Conservation (phyloP, 139 green algal genomes). For the Zygnema cylindricum region DNA sequence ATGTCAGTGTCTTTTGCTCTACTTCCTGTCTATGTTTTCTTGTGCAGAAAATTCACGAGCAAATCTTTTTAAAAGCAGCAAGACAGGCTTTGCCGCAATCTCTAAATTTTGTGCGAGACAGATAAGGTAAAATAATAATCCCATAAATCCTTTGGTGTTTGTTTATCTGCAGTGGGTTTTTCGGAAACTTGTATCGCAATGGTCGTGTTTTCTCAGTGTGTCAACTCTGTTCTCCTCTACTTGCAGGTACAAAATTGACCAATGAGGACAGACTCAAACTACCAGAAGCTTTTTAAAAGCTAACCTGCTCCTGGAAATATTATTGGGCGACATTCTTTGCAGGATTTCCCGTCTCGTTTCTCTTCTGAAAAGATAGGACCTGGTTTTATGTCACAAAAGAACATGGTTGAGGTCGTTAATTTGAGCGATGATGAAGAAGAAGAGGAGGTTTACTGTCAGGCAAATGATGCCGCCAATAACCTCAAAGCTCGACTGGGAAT, state of each 20-base stretch:
- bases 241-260: neutral
- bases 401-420: neutral
- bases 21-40: neutral
- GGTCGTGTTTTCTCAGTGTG: too few species aligned
- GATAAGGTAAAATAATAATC: too few species aligned
- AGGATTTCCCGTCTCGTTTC: neutral
- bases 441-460: neutral
- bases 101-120: too few species aligned
- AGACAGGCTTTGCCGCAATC: neutral
- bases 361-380: neutral
- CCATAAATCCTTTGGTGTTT: too few species aligned
- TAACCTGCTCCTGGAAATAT: constrained; percentile 18
- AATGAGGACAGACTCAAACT: neutral
- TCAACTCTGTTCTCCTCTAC: too few species aligned
- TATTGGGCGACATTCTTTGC: neutral
- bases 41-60: neutral
- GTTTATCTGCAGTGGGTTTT: too few species aligned
- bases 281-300: neutral
- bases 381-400: neutral
- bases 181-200: too few species aligned
- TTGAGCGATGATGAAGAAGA: neutral
- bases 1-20: neutral
- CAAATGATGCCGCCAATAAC: neutral
- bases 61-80: neutral
- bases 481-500: neutral